phyloP scores from a whole-genome alignment of 768 basidiomycete genomes.

The Naganishia onofrii region DNA sequence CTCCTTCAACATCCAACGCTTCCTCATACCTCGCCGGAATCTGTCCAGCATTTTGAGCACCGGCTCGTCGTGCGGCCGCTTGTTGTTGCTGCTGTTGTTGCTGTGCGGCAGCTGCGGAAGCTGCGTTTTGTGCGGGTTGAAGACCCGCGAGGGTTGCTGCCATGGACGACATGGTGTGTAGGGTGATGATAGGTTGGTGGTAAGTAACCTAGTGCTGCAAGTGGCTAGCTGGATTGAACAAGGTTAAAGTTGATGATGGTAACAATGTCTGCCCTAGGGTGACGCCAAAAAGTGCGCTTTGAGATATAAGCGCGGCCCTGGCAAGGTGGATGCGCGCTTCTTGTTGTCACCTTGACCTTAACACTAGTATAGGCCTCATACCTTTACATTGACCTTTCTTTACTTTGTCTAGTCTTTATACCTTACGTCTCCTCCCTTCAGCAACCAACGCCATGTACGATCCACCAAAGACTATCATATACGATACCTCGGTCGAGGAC shows the following conservation, averaged over 20 bases:
- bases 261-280: not conserved
- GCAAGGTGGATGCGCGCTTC: no score
- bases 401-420: not conserved
- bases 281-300: conserved; percentile 9
- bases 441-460: conserved; percentile 7
- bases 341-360: no score
- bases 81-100: conserved; percentile 52
- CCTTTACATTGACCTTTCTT: no score
- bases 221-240: not conserved
- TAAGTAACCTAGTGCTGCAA: not conserved
- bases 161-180: conserved; percentile 65
- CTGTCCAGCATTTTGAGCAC: conserved; percentile 60
- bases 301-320: not conserved
- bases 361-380: no score
- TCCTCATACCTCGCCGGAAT: conserved; percentile 90
- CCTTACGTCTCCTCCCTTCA: not conserved
- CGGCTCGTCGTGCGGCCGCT: conserved; percentile 40
- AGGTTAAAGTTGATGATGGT: not conserved
- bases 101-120: conserved; percentile 57
- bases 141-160: conserved; percentile 87
- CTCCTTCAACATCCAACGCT: conserved; percentile 87
- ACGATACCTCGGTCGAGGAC: conserved; percentile 4
- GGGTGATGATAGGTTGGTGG: not conserved
- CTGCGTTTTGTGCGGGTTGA: conserved; percentile 41
- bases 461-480: not conserved